Percentiles rank a stretch among this genome's conserved stretches.
These are phyloP conservation scores for Tetrahymena borealis DNA, from an alignment of 73 alveolate species.

Conservation along the genomic window DNA sequence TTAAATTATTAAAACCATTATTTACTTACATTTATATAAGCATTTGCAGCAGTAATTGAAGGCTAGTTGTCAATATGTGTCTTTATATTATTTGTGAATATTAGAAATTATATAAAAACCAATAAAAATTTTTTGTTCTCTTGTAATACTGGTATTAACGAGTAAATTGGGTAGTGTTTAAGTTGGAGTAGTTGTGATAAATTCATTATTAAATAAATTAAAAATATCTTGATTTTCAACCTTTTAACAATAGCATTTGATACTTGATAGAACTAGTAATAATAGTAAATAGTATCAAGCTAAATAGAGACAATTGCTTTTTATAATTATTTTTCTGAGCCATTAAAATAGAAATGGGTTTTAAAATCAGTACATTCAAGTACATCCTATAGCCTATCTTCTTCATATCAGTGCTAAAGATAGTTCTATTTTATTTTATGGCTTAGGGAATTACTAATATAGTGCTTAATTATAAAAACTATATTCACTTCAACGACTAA, in stretches of 20 bases:
- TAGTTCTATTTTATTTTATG: background rate
- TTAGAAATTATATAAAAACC: too few species aligned
- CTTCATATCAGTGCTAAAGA: background rate
- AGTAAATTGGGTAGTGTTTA: background rate
- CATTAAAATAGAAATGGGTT: background rate
- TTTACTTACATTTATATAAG: too few species aligned
- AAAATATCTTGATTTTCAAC: background rate
- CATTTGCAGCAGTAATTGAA: too few species aligned
- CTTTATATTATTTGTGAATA: too few species aligned
- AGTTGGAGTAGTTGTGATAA: background rate
- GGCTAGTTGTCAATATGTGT: too few species aligned
- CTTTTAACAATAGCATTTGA: background rate
- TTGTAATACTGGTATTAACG: background rate
- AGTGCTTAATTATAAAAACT: background rate
- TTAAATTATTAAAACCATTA: too few species aligned
- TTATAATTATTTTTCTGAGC: too few species aligned
- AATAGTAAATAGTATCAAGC: too few species aligned
- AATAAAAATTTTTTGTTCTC: background rate
- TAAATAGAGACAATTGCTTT: too few species aligned
- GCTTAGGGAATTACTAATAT: background rate
- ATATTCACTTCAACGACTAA: background rate
- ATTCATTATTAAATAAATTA: background rate
- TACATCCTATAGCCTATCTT: background rate
- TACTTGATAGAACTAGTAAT: background rate
- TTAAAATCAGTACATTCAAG: background rate